A percentile compares a stretch with the other conserved stretches of the same genome.
Evolutionary conservation across 345 rosid genomes (phyloP).

Genomic region (Citrus trifoliata): DNA sequence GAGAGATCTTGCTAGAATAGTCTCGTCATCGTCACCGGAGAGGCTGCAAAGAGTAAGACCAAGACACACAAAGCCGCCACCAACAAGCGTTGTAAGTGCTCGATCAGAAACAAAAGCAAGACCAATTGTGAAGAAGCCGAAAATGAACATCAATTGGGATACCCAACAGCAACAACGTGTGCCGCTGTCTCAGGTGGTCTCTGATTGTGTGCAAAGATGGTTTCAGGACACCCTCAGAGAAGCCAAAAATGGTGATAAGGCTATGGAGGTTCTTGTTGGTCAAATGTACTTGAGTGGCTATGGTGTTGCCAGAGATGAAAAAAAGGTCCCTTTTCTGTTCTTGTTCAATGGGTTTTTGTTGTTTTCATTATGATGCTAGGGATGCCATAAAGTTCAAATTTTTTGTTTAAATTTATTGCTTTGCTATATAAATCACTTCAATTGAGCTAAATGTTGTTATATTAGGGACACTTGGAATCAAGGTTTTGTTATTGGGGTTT

Average conservation of each 20-base stretch:
- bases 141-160: constrained; percentile 34
- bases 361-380: background rate
- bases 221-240: constrained; percentile 72
- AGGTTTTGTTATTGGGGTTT: background rate
- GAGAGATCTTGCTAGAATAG: constrained; percentile 39
- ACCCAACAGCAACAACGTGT: constrained; percentile 34
- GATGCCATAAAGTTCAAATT: background rate
- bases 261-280: constrained; percentile 81
- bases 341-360: background rate
- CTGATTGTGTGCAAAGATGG: constrained; percentile 71
- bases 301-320: constrained; percentile 67
- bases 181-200: constrained; percentile 64
- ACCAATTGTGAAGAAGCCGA: constrained; percentile 29
- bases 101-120: background rate
- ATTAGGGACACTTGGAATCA: background rate
- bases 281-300: constrained; percentile 83
- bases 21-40: constrained; percentile 33
- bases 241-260: constrained; percentile 67
- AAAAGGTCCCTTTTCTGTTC: constrained; percentile 41
- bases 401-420: background rate
- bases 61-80: constrained; percentile 25
- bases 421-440: background rate
- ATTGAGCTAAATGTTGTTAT: background rate
- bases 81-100: background rate
- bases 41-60: constrained; percentile 24